phyloP scores from a whole-genome alignment of 306 rosid genomes.

The Cicer chorassanicum region DNA sequence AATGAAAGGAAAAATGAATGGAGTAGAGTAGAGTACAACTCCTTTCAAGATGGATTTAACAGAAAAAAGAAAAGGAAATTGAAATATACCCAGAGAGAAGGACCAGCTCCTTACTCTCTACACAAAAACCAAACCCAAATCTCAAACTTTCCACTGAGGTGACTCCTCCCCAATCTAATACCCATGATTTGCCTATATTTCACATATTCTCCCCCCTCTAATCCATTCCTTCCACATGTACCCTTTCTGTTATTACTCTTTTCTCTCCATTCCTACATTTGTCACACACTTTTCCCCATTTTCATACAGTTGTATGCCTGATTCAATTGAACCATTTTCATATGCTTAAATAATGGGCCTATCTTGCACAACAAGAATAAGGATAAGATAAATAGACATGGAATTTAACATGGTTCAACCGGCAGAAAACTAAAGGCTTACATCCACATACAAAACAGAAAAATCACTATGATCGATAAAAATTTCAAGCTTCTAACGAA shows the following conservation, averaged over 20 bases:
- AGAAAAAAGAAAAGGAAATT: not conserved
- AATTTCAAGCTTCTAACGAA: slow-evolving; percentile 6
- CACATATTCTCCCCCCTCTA: not conserved
- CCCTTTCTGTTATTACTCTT: not conserved
- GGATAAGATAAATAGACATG: not conserved
- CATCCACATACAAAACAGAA: slow-evolving; percentile 22
- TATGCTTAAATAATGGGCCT: not conserved
- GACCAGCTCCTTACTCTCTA: not conserved
- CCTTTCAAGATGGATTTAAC: not conserved
- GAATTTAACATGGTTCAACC: slow-evolving; percentile 9
- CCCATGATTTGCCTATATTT: not conserved
- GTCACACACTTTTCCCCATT: not conserved
- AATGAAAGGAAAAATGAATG: not conserved
- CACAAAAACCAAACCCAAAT: not conserved
- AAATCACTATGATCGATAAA: not conserved
- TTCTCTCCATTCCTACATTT: not conserved
- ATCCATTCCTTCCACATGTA: not conserved
- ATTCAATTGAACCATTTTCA: not conserved
- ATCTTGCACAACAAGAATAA: slow-evolving; percentile 13
- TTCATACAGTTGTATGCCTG: not conserved
- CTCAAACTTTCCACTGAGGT: not conserved
- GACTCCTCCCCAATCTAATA: not conserved
- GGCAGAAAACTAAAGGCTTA: slow-evolving; percentile 26
- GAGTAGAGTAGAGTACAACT: not conserved
- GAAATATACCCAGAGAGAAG: slow-evolving; percentile 7